Evolutionary conservation across 352 stramenopile species (phyloP), one percentile per base, ranked within the genome.

Genomic region (Phytophthora constricta): DNA sequence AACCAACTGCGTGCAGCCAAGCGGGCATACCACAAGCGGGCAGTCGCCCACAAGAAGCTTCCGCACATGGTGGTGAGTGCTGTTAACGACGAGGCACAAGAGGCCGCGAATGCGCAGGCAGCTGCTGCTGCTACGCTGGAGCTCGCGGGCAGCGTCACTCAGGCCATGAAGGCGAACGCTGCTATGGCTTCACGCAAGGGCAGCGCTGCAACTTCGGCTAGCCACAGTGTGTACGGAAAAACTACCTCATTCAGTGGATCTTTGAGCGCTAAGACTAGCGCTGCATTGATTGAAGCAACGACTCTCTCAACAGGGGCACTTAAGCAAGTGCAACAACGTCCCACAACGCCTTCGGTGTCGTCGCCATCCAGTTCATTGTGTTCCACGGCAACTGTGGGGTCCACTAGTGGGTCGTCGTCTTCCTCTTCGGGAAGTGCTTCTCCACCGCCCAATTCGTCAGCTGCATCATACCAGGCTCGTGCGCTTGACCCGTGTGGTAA

Each of bases 1-100:
- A 94, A 94, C 53, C 86, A 94, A 58, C 68, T 94, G 31, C 82
- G 86, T 1, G 86, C 86, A 0, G 86, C 86, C 9, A 94, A 92
- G 70, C 82, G 86, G 19, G 85, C 82, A 17, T 93, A 93, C 63
- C 85, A 93, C 69, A 93, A 93, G 69, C 81, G 85, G 45, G 85
- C 85, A 0, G 85, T 93, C 23, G 85, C 85, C 9, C 85, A 93
- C 77, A 93, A 93, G 75, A 93, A 93, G 67, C 65, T 93, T 14
- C 85, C 85, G 11, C 82, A 90, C 59, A 65, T 87, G 46, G 73
- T 77, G 42, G 73, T 76, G 19, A 54, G 70, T 42, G 42, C 70
- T 34, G 54, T 79, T 31, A 76, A 75, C 26, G 66, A 79, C 16
- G 65, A 78, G 31, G 70, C 70, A 2, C 70, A 74, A 54, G 70